Base-by-base conservation (phyloP, 1,284 basidiomycete species). In the Malassezia equina region DNA sequence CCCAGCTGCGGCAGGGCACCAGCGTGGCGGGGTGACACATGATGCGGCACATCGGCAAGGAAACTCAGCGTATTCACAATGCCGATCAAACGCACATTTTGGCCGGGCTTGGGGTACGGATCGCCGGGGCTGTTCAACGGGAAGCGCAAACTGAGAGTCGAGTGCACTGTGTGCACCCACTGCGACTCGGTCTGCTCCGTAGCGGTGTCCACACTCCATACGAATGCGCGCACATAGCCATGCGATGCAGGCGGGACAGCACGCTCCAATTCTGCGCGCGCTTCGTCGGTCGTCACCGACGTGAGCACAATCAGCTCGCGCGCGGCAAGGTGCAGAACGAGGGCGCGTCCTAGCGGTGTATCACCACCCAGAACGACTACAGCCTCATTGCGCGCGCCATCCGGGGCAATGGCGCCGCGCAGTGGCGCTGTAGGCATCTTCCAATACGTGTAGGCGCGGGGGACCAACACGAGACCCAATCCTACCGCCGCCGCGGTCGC, bases 51-150 rank as follows among this genome's bases (percentile, higher is more conserved):
- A n/a, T 60, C 58, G 5, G 62, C 52, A 17, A 61, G 52, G 29
- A 59, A 72, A 58, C 63, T 65, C 33, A 66, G 62, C 15, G 66
- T 63, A 28, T 73, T 73, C 36, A 74, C 54, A 3, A 71, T 52
- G 31, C 67, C 71, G 7, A 65, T 43, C 41, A 73, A 56, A 28
- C 53, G 61, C 45, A 69, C 58, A 32, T 64, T 61, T 25, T 66
- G 63, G 25, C 70, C 71, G 2, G 70, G 65, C 13, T 61, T 55
- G 1, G 70, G 65, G 36, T 67, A 74, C n/a, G 71, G 71, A 36
- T 74, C 71, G 5, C 71, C 71, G 4, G 70, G 66, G 34, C 60
- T 62, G 21, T 63, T 65, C 12, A 71, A 61, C 19, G 71, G 71
- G 51, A 61, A 74, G 24, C 69, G 61, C 27, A 73, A 54, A 51